phyloP scores from a whole-genome alignment of 176 grass and related monocot genomes.

The Triticum timopheevii region DNA sequence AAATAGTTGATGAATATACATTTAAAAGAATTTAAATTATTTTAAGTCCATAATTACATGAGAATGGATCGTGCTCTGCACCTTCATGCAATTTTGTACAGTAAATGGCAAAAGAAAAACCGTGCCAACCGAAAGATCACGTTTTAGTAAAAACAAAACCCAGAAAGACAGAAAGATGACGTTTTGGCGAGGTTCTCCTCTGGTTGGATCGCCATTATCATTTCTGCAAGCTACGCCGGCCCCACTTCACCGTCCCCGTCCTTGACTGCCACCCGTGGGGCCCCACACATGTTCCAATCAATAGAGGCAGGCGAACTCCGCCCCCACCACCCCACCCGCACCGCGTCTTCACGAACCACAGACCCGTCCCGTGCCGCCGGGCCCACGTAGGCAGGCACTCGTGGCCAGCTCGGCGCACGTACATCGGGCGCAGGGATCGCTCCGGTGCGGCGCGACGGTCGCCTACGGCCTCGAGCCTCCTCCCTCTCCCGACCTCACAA shows the following conservation, averaged over 20 bases:
- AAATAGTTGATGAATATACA: no score
- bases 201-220: background rate
- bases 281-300: constrained; percentile 1
- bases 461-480: constrained; percentile 6
- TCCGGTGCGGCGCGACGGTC: constrained; percentile 22
- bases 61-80: no score
- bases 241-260: background rate
- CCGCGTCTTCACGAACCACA: background rate
- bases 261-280: background rate
- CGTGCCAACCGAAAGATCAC: no score
- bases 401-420: background rate
- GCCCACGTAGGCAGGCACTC: background rate
- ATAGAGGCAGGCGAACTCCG: background rate
- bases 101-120: no score
- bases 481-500: constrained; percentile 25
- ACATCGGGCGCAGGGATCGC: constrained; percentile 8
- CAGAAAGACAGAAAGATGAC: background rate
- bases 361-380: background rate
- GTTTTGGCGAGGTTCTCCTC: background rate
- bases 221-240: background rate
- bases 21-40: no score
- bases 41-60: no score
- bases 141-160: no score
- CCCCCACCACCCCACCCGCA: background rate
- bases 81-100: no score